A percentile compares a stretch with the other conserved stretches of the same genome.
Conservation (phyloP, 768 basidiomycete species). For the Boletellus ananas region DNA sequence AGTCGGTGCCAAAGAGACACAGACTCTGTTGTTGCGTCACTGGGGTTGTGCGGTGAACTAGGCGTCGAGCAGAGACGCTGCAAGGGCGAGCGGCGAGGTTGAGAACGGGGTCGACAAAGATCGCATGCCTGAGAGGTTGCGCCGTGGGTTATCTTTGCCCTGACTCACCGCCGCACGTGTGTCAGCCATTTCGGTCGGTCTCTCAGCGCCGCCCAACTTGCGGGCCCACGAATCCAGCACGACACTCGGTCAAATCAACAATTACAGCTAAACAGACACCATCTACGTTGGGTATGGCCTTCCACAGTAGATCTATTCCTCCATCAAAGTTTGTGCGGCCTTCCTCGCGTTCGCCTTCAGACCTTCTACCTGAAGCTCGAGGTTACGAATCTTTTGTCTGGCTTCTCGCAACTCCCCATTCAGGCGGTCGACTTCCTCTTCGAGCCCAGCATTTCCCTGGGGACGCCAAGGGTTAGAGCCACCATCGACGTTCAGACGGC, state of each 20-base stretch:
- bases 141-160: not conserved
- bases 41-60: not conserved
- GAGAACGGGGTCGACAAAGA: not conserved
- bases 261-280: not conserved
- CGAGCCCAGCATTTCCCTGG: slow-evolving; percentile 28
- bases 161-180: slow-evolving; percentile 13
- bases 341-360: slow-evolving; percentile 71
- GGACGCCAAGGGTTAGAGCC: not conserved
- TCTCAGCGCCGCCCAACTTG: too few species aligned
- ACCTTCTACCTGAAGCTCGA: slow-evolving; percentile 80
- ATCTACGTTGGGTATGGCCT: slow-evolving; percentile 1
- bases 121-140: not conserved
- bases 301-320: slow-evolving; percentile 14
- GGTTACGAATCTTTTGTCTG: slow-evolving; percentile 73
- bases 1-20: slow-evolving; percentile 16
- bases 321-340: slow-evolving; percentile 61
- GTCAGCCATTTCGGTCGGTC: slow-evolving; percentile 3
- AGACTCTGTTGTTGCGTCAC: not conserved
- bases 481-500: slow-evolving; percentile 1
- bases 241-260: not conserved
- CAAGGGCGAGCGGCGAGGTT: not conserved
- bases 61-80: not conserved
- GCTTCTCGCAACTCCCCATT: slow-evolving; percentile 71
- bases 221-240: slow-evolving; percentile 3
- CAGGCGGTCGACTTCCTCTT: slow-evolving; percentile 61